Percentiles rank a stretch among this genome's conserved stretches.
These are phyloP conservation scores for Terfezia claveryi DNA, from an alignment of 495 filamentous ascomycete genomes.

Conservation along the genomic window DNA sequence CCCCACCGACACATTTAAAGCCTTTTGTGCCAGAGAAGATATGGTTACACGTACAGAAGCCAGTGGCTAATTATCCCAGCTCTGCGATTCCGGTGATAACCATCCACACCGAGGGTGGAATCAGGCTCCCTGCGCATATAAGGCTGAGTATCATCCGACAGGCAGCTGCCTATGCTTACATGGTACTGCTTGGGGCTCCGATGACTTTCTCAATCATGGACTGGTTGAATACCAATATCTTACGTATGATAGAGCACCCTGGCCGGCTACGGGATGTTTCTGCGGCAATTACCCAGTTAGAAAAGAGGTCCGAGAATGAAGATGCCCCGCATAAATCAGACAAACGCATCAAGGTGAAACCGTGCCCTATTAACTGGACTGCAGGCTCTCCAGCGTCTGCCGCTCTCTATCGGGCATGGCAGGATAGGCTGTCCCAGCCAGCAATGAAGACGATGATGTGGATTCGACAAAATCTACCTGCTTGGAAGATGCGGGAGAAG, in stretches of 20 bases:
- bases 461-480: conserved; percentile 52
- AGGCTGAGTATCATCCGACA: conserved; percentile 70
- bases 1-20: neutral
- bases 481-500: conserved; percentile 59
- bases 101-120: conserved; percentile 29
- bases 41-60: conserved; percentile 7
- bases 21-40: conserved; percentile 5
- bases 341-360: neutral
- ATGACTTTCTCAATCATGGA: conserved; percentile 79
- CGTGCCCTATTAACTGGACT: neutral
- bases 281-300: conserved; percentile 22
- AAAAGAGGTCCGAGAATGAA: conserved; percentile 18
- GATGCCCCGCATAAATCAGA: neutral
- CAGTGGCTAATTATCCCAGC: conserved; percentile 41
- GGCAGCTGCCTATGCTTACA: conserved; percentile 41
- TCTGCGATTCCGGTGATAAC: conserved; percentile 45
- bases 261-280: conserved; percentile 67
- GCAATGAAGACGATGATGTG: conserved; percentile 39
- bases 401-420: neutral
- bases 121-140: conserved; percentile 66
- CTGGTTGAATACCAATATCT: conserved; percentile 67
- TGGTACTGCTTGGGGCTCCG: conserved; percentile 46
- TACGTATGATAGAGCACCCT: conserved; percentile 54
- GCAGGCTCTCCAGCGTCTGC: neutral
- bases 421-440: neutral